These are phyloP conservation scores for Pseudodiploospora longispora DNA, from an alignment of 2,329 filamentous ascomycete species.

Conservation along the genomic window DNA sequence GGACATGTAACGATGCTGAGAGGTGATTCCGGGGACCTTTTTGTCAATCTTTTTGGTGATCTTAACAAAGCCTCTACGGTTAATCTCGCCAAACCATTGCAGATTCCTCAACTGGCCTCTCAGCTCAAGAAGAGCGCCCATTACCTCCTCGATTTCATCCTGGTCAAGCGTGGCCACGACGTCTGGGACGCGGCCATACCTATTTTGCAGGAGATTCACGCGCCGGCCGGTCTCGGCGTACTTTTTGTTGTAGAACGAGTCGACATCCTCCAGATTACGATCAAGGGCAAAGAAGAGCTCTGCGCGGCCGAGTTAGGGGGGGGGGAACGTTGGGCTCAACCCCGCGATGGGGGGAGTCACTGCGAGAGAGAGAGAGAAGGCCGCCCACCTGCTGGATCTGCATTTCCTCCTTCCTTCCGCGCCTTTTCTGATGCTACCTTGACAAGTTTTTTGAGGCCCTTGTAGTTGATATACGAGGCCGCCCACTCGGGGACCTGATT, in stretches of 20 bases:
- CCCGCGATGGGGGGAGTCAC: slow-evolving; percentile 11
- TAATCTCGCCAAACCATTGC: slow-evolving; percentile 97
- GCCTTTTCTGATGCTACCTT: slow-evolving; percentile 63
- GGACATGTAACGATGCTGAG: slow-evolving; percentile 78
- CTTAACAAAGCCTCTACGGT: slow-evolving; percentile 89
- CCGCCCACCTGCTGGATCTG: slow-evolving; percentile 82
- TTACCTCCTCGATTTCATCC: slow-evolving; percentile 85
- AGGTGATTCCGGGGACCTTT: slow-evolving; percentile 67
- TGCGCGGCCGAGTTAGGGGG: slow-evolving; percentile 36
- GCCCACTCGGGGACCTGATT: slow-evolving; percentile 88
- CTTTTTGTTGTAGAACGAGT: slow-evolving; percentile 95
- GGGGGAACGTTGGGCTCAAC: slow-evolving; percentile 10
- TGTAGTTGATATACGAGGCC: slow-evolving; percentile 79
- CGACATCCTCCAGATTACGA: slow-evolving; percentile 93
- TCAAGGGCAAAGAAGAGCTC: slow-evolving; percentile 97
- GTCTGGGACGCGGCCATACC: slow-evolving; percentile 70
- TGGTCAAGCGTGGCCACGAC: slow-evolving; percentile 66
- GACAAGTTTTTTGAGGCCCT: slow-evolving; percentile 89
- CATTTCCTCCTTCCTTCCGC: slow-evolving; percentile 57
- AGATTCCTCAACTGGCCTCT: slow-evolving; percentile 82
- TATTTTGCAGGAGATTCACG: slow-evolving; percentile 76
- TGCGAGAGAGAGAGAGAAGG: slow-evolving; percentile 12
- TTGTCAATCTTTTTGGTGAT: slow-evolving; percentile 99
- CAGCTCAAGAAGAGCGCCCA: slow-evolving; percentile 82
- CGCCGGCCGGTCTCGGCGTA: slow-evolving; percentile 77